Evolutionary conservation across 331 rosid genomes (phyloP).

Genomic region (Rhamnella rubrinervis): DNA sequence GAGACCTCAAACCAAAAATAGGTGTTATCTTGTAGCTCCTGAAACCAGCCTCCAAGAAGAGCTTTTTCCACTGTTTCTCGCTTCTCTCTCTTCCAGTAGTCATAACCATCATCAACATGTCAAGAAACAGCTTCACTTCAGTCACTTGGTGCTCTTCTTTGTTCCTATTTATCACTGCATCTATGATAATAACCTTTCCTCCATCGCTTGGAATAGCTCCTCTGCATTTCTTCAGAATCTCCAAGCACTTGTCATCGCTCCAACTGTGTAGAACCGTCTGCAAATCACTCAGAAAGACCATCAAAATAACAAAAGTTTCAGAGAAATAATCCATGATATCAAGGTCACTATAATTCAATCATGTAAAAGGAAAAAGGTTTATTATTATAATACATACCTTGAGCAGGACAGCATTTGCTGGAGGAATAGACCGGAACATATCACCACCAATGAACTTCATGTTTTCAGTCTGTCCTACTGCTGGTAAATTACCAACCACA

Average conservation of each 20-base stretch:
- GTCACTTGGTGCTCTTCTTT: conserved; percentile 32
- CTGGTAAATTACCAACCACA: conserved; percentile 30
- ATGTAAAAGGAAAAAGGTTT: no score
- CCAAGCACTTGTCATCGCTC: conserved; percentile 42
- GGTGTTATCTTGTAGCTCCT: conserved; percentile 39
- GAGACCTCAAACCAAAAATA: conserved; percentile 40
- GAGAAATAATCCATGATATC: neutral
- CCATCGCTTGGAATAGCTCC: conserved; percentile 38
- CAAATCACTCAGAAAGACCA: neutral
- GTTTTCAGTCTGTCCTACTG: conserved; percentile 8
- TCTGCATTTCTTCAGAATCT: conserved; percentile 48
- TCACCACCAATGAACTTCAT: conserved; percentile 54
- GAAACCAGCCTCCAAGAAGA: conserved; percentile 50
- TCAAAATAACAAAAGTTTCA: neutral
- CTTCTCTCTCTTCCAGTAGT: conserved; percentile 46
- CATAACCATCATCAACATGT: conserved; percentile 39
- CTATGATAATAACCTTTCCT: conserved; percentile 53
- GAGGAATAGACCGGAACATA: conserved; percentile 48
- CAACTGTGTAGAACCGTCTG: conserved; percentile 43
- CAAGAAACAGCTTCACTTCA: conserved; percentile 37
- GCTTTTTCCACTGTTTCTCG: conserved; percentile 46
- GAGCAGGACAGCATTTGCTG: conserved; percentile 46
- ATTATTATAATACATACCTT: conserved; percentile 28
- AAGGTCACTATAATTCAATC: neutral
- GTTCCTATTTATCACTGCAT: conserved; percentile 34